Conservation (phyloP, 2,329 filamentous ascomycete species). For the Aspergillus vadensis region DNA sequence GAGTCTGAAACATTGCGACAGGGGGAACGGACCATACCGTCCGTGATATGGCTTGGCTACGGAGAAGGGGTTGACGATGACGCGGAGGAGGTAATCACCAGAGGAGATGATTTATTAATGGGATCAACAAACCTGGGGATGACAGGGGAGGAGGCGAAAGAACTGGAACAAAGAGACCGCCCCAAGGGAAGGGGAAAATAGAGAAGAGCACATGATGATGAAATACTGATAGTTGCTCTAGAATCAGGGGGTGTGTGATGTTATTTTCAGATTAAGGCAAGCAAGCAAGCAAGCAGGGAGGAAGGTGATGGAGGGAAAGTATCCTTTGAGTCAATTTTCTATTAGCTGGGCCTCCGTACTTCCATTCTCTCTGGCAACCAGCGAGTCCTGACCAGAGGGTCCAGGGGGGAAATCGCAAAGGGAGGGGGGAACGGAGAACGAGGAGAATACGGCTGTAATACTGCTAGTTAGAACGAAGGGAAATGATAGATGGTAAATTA, state of each 20-base stretch:
- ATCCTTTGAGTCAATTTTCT: neutral
- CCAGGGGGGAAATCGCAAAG: neutral
- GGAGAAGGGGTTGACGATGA: constrained; percentile 7
- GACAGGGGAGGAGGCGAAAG: neutral
- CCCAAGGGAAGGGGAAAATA: neutral
- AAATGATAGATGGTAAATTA: constrained; percentile 7
- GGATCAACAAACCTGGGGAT: neutral
- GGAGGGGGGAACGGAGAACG: neutral
- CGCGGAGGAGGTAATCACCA: neutral
- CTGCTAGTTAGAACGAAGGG: constrained; percentile 1
- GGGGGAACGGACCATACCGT: constrained; percentile 7
- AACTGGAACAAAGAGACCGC: neutral
- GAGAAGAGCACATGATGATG: too few species aligned
- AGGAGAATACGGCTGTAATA: neutral
- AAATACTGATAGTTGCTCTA: too few species aligned
- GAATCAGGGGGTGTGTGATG: too few species aligned
- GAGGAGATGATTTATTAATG: neutral
- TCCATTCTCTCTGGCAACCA: neutral
- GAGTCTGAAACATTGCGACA: constrained; percentile 15
- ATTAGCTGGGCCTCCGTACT: neutral
- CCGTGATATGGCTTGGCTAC: constrained; percentile 8
- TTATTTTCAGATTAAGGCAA: too few species aligned
- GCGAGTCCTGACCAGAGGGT: neutral
- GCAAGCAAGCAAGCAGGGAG: neutral
- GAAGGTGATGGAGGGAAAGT: neutral